These are phyloP conservation scores for Populus hybrid DNA, from an alignment of 441 rosid species.

Conservation along the genomic window DNA sequence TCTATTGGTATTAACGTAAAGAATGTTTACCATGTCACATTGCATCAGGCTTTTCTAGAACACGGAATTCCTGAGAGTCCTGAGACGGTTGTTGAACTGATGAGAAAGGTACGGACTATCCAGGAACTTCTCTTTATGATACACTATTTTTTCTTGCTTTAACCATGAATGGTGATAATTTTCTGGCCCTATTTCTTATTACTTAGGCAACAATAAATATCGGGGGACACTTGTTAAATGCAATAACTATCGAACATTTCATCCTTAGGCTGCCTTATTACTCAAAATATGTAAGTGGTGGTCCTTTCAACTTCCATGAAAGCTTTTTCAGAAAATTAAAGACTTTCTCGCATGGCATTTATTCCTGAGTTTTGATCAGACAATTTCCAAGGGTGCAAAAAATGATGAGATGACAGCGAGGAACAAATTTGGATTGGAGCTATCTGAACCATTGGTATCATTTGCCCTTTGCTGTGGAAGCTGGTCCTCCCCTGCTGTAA, in stretches of 20 bases:
- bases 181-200: background rate
- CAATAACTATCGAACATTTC: conserved; percentile 82
- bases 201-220: conserved; percentile 69
- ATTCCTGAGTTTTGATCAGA: conserved; percentile 30
- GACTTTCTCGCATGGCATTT: conserved; percentile 11
- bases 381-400: conserved; percentile 41
- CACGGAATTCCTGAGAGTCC: conserved; percentile 73
- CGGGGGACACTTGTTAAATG: conserved; percentile 64
- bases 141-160: background rate
- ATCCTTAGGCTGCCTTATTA: conserved; percentile 74
- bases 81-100: conserved; percentile 54
- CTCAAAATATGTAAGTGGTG: conserved; percentile 56
- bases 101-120: conserved; percentile 53
- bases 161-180: background rate
- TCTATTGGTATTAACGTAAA: background rate
- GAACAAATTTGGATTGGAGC: conserved; percentile 62
- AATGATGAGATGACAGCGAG: conserved; percentile 60
- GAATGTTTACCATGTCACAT: background rate
- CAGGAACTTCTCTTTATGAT: background rate
- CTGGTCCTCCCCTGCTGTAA: conserved; percentile 98
- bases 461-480: conserved; percentile 89
- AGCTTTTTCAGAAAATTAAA: conserved; percentile 7
- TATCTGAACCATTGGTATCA: conserved; percentile 83
- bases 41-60: conserved; percentile 66
- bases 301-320: conserved; percentile 18